Conservation (phyloP, 2,329 filamentous ascomycete species). For the Penicillium sp. region DNA sequence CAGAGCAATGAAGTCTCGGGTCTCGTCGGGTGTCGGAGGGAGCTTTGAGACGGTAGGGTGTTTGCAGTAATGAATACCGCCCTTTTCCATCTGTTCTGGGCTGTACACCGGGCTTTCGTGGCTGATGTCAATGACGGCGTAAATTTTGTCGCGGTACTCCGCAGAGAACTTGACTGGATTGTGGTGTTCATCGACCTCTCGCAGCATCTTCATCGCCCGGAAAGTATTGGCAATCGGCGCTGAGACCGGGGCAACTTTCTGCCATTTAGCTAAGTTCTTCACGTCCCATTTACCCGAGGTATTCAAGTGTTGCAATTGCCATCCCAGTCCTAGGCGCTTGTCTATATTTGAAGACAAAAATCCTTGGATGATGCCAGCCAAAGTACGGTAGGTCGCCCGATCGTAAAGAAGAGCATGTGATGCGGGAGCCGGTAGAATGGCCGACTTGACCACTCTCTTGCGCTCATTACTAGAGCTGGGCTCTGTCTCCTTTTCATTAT, state of each 20-base stretch:
- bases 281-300: conserved; percentile 97
- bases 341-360: conserved; percentile 78
- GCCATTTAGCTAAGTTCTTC: conserved; percentile 93
- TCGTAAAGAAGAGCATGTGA: conserved; percentile 84
- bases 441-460: conserved; percentile 62
- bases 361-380: conserved; percentile 78
- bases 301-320: conserved; percentile 87
- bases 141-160: conserved; percentile 66
- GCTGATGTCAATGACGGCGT: conserved; percentile 84
- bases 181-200: conserved; percentile 83
- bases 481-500: conserved; percentile 19
- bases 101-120: conserved; percentile 91
- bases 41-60: conserved; percentile 91
- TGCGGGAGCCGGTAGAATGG: conserved; percentile 72
- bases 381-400: conserved; percentile 69
- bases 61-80: conserved; percentile 74
- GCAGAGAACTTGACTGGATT: conserved; percentile 71
- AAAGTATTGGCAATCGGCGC: conserved; percentile 76
- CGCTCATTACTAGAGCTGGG: conserved; percentile 29
- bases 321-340: conserved; percentile 74
- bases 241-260: conserved; percentile 74
- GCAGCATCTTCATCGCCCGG: conserved; percentile 87
- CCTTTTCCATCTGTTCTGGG: conserved; percentile 65
- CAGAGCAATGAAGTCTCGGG: conserved; percentile 58
- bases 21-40: conserved; percentile 67